These are phyloP conservation scores for Penicillium turbatum DNA, from an alignment of 495 filamentous ascomycete species.

Conservation along the genomic window DNA sequence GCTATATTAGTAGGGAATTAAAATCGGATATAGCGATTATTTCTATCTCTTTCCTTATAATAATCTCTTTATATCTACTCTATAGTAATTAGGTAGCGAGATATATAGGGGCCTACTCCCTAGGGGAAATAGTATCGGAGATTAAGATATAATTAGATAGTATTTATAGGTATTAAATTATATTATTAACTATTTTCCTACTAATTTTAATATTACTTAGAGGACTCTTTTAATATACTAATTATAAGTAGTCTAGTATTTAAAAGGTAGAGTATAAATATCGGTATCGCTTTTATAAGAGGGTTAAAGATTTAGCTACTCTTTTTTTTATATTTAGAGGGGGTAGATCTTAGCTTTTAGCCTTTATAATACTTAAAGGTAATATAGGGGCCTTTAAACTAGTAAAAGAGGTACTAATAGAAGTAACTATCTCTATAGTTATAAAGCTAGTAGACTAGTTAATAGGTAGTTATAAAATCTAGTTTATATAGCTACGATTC, in stretches of 20 bases:
- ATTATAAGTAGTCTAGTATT: not conserved
- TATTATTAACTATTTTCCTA: not conserved
- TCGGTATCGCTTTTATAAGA: not conserved
- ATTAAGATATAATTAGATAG: not conserved
- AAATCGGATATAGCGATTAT: not conserved
- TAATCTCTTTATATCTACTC: not conserved
- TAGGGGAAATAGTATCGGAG: not conserved
- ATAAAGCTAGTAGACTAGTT: too few relatives aligned
- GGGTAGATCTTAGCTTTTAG: not conserved
- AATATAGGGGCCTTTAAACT: too few relatives aligned
- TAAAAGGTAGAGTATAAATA: not conserved
- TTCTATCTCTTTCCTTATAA: not conserved
- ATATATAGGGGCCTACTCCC: not conserved
- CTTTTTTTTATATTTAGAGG: not conserved
- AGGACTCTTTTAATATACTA: not conserved
- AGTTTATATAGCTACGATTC: too few relatives aligned
- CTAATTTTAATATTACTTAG: not conserved
- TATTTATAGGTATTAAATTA: conserved; percentile 4
- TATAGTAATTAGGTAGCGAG: not conserved
- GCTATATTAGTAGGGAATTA: not conserved
- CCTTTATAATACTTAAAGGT: too few relatives aligned
- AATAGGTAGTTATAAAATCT: too few relatives aligned
- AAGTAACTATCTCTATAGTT: too few relatives aligned
- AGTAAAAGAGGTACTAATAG: too few relatives aligned
- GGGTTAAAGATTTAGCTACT: not conserved